These are phyloP conservation scores for Naumovozyma dairenensis DNA, from an alignment of 805 yeast species.

Conservation along the genomic window DNA sequence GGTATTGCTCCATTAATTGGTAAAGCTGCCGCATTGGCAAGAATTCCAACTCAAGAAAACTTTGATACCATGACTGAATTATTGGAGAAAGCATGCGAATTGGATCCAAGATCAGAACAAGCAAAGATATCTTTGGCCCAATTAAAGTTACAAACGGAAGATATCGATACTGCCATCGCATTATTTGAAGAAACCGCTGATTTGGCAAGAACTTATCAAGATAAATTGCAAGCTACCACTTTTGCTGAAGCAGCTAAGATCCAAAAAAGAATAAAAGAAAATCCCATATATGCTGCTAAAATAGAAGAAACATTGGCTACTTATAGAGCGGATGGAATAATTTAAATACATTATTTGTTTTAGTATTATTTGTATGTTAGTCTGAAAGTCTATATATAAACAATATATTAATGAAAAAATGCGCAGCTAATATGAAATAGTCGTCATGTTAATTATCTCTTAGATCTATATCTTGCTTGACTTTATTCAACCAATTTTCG, in stretches of 20 bases:
- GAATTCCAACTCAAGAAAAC: constrained; percentile 36
- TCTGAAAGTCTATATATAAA: background rate
- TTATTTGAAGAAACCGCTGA: constrained; percentile 76
- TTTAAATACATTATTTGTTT: constrained; percentile 5
- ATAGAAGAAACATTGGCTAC: constrained; percentile 49
- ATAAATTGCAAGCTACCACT: constrained; percentile 81
- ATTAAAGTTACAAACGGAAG: constrained; percentile 72
- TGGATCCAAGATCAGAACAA: constrained; percentile 83
- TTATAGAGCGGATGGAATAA: constrained; percentile 27
- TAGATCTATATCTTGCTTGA: constrained; percentile 22
- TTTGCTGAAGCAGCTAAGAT: constrained; percentile 88
- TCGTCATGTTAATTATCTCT: constrained; percentile 6
- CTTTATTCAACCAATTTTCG: constrained; percentile 26
- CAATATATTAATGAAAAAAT: background rate
- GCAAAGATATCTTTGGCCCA: constrained; percentile 91
- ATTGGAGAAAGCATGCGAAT: constrained; percentile 63
- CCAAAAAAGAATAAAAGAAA: constrained; percentile 68
- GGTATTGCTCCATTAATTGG: constrained; percentile 87
- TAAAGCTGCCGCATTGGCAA: constrained; percentile 67
- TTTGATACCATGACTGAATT: constrained; percentile 52
- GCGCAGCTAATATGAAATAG: background rate
- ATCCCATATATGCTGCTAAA: constrained; percentile 53
- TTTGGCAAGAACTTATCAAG: constrained; percentile 75
- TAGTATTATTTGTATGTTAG: background rate
- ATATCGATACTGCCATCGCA: constrained; percentile 69